phyloP scores from a whole-genome alignment of 345 rosid species.

The Eucalyptus curtisii region DNA sequence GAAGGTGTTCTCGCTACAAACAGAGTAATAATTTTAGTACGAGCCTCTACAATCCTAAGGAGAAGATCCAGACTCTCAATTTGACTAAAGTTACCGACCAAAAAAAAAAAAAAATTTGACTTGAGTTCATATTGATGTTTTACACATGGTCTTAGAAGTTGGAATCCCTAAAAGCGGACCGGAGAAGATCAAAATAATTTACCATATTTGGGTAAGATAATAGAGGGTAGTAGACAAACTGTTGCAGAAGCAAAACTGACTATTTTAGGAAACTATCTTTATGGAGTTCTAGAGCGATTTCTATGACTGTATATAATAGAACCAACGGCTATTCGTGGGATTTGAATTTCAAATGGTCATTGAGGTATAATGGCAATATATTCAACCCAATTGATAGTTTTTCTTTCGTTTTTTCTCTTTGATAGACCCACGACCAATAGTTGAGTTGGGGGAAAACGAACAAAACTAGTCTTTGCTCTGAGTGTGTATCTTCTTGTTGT shows the following conservation, averaged over 20 bases:
- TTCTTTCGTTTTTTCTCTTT: too few species aligned
- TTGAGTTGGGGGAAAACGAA: background rate
- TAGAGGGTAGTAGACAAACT: background rate
- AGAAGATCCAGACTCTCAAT: background rate
- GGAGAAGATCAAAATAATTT: background rate
- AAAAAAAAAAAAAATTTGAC: too few species aligned
- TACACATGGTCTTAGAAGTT: background rate
- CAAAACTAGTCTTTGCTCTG: background rate
- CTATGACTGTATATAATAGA: too few species aligned
- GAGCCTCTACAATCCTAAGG: background rate
- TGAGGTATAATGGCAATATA: background rate
- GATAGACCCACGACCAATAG: background rate
- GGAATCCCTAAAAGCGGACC: background rate
- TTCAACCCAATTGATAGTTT: background rate
- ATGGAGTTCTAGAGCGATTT: too few species aligned
- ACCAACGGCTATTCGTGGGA: accelerated
- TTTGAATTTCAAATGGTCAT: background rate
- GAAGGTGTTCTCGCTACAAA: background rate
- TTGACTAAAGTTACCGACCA: too few species aligned
- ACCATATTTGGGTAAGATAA: background rate
- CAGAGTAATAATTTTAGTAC: background rate
- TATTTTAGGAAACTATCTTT: too few species aligned
- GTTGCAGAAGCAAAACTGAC: too few species aligned
- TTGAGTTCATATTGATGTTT: background rate
- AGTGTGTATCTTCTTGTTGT: background rate